Base-by-base conservation (phyloP, 768 basidiomycete genomes). In the Tricholoma furcatifolium region DNA sequence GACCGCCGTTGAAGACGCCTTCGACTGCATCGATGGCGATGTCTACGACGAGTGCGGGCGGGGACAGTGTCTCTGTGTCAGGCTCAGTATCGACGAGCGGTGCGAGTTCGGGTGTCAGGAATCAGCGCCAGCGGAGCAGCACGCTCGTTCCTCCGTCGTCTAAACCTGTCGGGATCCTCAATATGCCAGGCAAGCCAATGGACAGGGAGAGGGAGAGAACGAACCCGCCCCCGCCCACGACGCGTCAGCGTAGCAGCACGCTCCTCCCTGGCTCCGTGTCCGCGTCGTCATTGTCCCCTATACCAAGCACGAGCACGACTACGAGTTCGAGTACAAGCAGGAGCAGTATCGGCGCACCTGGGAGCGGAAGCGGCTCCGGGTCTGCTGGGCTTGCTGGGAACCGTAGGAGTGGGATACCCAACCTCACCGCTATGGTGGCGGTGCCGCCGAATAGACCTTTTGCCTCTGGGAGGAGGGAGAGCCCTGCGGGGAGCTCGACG, bases 401-500 rank as follows among this genome's bases (percentile, higher is more conserved):
- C 38, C 27, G 9, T 6, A 40, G 18, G 35, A 3, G 60, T 57
- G 23, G 61, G 67, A 24, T 6, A 8, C 30, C 14, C 24, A 40
- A 23, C 4, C 39, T 32, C 38, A 49, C 12, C 6, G 31, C 34
- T 34, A 39, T 38, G 44, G 55, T 65, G 6, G 62, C 67, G 14
- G 52, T 64, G 57, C 74, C 27, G 7, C 27, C 77, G 4, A 70
- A 66, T 7, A 80, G 79, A 54, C 88, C 88, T 6, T 91, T 90
- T 63, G 82, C 70, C 38, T 69, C 68, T 32, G 70, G 62, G 44
- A 63, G 72, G 24, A 73, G 85, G 11, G 79, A 86, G 54, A 91
- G 88, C 61, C 90, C 90, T 11, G 86, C 87, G 4, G 53, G 53
- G 11, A 92, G 90, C 64, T 93, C 91, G 27, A 90, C 87, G 12